Base-by-base conservation (phyloP, 2,329 filamentous ascomycete species). In the Ophiostoma triangulosporum region DNA sequence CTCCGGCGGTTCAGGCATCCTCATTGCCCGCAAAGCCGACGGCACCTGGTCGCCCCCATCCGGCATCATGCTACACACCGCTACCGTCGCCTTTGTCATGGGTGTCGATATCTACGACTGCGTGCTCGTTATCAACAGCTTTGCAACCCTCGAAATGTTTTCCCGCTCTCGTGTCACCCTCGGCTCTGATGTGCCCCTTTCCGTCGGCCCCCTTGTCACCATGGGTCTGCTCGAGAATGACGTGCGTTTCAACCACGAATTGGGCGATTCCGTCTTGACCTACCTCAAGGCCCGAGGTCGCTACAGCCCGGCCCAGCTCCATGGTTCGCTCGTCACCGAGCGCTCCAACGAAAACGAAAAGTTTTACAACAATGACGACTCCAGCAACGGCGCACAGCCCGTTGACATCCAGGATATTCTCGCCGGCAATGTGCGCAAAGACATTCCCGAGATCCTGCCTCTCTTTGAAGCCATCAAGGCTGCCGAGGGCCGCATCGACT, bases 81-180 rank as follows among this genome's bases (percentile, higher is more conserved):
- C 88, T 1, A 88, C 86, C 1, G 75, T 96, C 32, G 91, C 89
- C 33, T 96, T 97, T 64, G 78, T 95, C 52, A 83, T 90, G 6
- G 91, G 90, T 2, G 85, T 95, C 38, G 91, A 97, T 64, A 89
- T 96, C 31, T 97, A 96, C 72, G 91, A 97, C 66, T 95, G 90
- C 63, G 86, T 97, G 14, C 77, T 96, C 8, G 86, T 96, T 33
- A 90, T 96, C 64, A 96, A 95, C 70, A 89, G 86, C 45, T 80
- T 86, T 46, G 78, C 87, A 54, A 88, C 89, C 6, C 72, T 97
- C 48, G 86, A 95, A 60, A 81, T 86, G 1, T 94, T 96, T 64
- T 88, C 86, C 33, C 83, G 82, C 55, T 72, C 91, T 3, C 79
- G 84, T 52, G 81, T 88, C 53, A 93, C 86, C 0, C 71, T 97